phyloP scores from a whole-genome alignment of 805 yeast species.

The Metschnikowia reukaufii region DNA sequence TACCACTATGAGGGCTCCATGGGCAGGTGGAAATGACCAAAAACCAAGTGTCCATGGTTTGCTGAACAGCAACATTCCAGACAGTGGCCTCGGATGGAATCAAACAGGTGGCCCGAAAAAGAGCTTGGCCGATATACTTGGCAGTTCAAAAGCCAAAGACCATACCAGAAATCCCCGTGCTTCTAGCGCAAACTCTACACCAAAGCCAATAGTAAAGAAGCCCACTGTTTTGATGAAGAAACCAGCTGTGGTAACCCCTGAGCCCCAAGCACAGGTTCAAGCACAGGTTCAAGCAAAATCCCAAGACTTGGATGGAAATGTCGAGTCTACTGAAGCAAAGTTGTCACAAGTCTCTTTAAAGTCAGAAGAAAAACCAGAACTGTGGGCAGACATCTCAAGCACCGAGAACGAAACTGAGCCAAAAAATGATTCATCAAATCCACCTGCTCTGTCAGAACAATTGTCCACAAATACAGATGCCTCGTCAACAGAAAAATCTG shows the following conservation, averaged over 20 bases:
- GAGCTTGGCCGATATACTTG: constrained; percentile 41
- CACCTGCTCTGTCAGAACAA: neutral
- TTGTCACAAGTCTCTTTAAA: neutral
- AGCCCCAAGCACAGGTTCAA: neutral
- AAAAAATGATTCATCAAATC: neutral
- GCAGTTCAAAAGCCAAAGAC: constrained; percentile 23
- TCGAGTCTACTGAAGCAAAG: neutral
- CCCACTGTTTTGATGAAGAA: constrained; percentile 41
- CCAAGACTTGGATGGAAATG: neutral
- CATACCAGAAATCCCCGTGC: constrained; percentile 17
- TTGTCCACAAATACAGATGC: neutral
- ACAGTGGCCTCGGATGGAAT: neutral
- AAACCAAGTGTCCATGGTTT: neutral
- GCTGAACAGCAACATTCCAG: neutral
- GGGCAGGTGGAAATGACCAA: constrained; percentile 2
- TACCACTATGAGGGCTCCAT: constrained; percentile 33
- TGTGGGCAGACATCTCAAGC: no score
- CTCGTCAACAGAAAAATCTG: neutral
- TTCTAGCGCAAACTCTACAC: constrained; percentile 24
- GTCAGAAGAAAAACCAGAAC: neutral
- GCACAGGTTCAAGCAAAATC: neutral
- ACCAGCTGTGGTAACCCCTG: constrained; percentile 1
- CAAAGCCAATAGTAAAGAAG: constrained; percentile 28
- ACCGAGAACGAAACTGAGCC: neutral
- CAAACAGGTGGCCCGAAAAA: constrained; percentile 21